Evolutionary conservation across 192 early-diverging fungal species (phyloP).

Genomic region (Coemansia sp.): DNA sequence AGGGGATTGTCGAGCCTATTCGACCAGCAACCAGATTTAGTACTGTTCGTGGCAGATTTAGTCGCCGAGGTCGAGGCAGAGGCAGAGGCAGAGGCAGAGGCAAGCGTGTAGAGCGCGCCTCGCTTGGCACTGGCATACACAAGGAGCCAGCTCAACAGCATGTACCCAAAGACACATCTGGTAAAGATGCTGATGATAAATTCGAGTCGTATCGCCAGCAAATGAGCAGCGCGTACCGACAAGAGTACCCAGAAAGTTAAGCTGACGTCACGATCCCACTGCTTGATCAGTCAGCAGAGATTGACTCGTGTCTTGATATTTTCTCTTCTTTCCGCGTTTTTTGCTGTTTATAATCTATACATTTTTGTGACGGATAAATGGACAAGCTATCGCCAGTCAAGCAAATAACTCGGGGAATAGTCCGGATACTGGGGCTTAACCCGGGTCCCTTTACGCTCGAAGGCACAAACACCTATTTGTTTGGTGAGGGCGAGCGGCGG

Average conservation of each 20-base stretch:
- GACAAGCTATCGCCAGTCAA: constrained; percentile 57
- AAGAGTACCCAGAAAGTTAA: not conserved
- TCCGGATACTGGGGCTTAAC: constrained; percentile 75
- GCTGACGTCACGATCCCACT: too few species aligned
- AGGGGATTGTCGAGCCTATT: constrained; percentile 46
- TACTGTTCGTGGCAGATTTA: constrained; percentile 11
- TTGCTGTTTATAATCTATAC: not conserved
- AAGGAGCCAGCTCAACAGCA: not conserved
- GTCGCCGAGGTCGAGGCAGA: not conserved
- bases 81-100: constrained; percentile 12
- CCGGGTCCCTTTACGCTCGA: constrained; percentile 79
- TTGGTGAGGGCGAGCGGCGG: constrained; percentile 72
- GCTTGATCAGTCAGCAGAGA: too few species aligned
- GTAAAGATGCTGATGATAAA: constrained; percentile 7
- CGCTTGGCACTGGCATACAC: constrained; percentile 24
- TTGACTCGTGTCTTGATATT: not conserved
- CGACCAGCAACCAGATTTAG: constrained; percentile 37
- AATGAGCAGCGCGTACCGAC: constrained; percentile 35
- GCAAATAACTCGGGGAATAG: constrained; percentile 59
- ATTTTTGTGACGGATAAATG: constrained; percentile 29
- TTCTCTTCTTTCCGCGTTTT: not conserved
- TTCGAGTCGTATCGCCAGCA: constrained; percentile 36
- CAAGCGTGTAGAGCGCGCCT: constrained; percentile 12
- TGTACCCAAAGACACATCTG: not conserved
- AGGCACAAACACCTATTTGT: constrained; percentile 86